A percentile compares a stretch with the other conserved stretches of the same genome.
phyloP scores from a whole-genome alignment of 805 yeast species.

The Blastobotrys robertii region DNA sequence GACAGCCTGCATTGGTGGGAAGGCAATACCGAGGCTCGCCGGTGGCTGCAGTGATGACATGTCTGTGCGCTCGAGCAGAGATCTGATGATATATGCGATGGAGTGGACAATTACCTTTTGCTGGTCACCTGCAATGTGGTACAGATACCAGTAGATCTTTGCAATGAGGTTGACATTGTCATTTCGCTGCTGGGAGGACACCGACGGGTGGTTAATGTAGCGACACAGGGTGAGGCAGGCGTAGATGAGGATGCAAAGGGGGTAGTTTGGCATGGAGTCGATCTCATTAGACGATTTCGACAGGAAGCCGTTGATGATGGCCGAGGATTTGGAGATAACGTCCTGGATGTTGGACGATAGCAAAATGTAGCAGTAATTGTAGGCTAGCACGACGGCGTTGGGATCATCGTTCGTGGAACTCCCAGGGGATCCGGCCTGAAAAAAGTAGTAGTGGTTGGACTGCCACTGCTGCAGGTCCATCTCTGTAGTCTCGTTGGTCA shows the following conservation, averaged over 20 bases:
- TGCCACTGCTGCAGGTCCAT: slow-evolving; percentile 2
- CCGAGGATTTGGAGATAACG: slow-evolving; percentile 36
- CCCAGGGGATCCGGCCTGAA: background rate
- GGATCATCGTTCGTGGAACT: slow-evolving; percentile 2
- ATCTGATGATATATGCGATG: slow-evolving; percentile 45
- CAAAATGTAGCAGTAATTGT: background rate
- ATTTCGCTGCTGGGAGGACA: slow-evolving; percentile 1
- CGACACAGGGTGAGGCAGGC: slow-evolving; percentile 46
- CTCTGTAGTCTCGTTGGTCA: background rate
- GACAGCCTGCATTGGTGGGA: slow-evolving; percentile 1
- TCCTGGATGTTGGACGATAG: slow-evolving; percentile 24
- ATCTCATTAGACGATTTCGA: slow-evolving; percentile 37
- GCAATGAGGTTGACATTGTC: slow-evolving; percentile 36
- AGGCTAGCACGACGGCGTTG: slow-evolving; percentile 8
- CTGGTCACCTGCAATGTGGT: slow-evolving; percentile 41
- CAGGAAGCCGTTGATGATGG: slow-evolving; percentile 36
- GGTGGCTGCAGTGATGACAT: background rate
- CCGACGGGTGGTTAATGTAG: slow-evolving; percentile 10
- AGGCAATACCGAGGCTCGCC: slow-evolving; percentile 25
- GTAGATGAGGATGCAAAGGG: slow-evolving; percentile 44
- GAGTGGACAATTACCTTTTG: slow-evolving; percentile 52
- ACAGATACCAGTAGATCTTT: slow-evolving; percentile 48
- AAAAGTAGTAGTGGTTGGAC: slow-evolving; percentile 1
- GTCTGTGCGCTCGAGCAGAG: slow-evolving; percentile 32
- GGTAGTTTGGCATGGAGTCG: slow-evolving; percentile 46